A percentile compares a stretch with the other conserved stretches of the same genome.
These are phyloP conservation scores for Fusarium sp. DNA, from an alignment of 2,329 filamentous ascomycete species.

Conservation along the genomic window DNA sequence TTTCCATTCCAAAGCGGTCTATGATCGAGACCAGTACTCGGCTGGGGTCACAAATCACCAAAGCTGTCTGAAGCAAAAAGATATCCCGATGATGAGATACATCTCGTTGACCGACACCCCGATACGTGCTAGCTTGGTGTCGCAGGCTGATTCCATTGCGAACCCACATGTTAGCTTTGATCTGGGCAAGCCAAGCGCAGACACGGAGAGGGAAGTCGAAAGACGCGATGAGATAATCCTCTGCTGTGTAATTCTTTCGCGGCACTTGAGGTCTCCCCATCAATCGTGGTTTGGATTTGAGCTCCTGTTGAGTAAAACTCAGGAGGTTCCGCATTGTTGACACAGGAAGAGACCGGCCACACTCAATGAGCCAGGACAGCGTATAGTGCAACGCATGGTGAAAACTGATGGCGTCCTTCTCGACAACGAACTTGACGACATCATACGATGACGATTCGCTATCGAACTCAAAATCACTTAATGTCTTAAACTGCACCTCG, in stretches of 20 bases:
- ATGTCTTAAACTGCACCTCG: constrained; percentile 81
- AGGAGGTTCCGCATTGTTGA: constrained; percentile 75
- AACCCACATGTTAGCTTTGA: constrained; percentile 99
- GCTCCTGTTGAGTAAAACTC: constrained; percentile 74
- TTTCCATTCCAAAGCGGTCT: constrained; percentile 87
- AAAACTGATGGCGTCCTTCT: constrained; percentile 92
- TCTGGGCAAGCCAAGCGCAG: constrained; percentile 96
- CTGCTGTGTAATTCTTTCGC: constrained; percentile 66
- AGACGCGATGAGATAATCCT: constrained; percentile 84
- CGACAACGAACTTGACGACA: constrained; percentile 87
- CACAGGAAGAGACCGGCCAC: constrained; percentile 77
- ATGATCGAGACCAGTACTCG: constrained; percentile 88
- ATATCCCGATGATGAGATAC: constrained; percentile 95
- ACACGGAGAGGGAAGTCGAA: constrained; percentile 95
- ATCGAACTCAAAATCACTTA: constrained; percentile 85
- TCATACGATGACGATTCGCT: constrained; percentile 63
- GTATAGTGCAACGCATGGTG: constrained; percentile 97
- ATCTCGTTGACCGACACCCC: constrained; percentile 87
- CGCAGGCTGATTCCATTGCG: constrained; percentile 95
- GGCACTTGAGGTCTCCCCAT: constrained; percentile 69
- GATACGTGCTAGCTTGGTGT: constrained; percentile 94
- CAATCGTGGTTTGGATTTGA: constrained; percentile 70
- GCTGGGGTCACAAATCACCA: constrained; percentile 85
- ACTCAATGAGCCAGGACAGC: constrained; percentile 93
- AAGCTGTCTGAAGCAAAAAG: constrained; percentile 88